These are phyloP conservation scores for Trypanosoma brucei DNA, from an alignment of 208 protist genomes.

Conservation along the genomic window DNA sequence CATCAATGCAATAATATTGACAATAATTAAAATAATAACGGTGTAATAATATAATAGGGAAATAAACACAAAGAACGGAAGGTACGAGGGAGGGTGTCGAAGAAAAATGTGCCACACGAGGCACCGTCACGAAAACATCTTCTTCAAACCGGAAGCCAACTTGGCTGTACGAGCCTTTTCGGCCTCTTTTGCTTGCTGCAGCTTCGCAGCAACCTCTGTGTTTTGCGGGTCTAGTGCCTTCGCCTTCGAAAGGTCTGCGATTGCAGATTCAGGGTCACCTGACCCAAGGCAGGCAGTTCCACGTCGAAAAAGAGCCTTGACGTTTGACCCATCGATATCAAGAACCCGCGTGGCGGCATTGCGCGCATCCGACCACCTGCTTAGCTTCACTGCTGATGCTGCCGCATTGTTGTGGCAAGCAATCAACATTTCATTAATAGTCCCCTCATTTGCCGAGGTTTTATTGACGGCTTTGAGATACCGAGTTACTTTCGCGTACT, in stretches of 20 bases:
- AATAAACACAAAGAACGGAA: constrained; percentile 4
- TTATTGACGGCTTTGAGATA: constrained; percentile 47
- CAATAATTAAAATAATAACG: constrained; percentile 9
- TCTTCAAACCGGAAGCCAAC: constrained; percentile 71
- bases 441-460: constrained; percentile 37
- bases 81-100: neutral
- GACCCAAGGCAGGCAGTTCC: constrained; percentile 52
- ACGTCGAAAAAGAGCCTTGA: constrained; percentile 86
- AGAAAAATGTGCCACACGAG: neutral
- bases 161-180: constrained; percentile 79
- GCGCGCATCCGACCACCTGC: constrained; percentile 46
- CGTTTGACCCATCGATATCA: constrained; percentile 64
- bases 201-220: constrained; percentile 52
- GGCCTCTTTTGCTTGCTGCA: constrained; percentile 72
- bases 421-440: constrained; percentile 58
- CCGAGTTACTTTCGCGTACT: constrained; percentile 82
- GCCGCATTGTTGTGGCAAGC: constrained; percentile 88
- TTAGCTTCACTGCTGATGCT: constrained; percentile 70
- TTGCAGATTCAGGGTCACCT: constrained; percentile 60
- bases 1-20: constrained; percentile 15
- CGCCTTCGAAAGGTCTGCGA: constrained; percentile 57
- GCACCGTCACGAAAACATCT: constrained; percentile 72
- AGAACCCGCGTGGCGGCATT: constrained; percentile 54
- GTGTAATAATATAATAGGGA: neutral
- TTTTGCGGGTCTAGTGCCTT: constrained; percentile 71